Evolutionary conservation across 495 filamentous ascomycete genomes (phyloP), one percentile per base, ranked within the genome.

Genomic region (Mycothermus thermophilus): DNA sequence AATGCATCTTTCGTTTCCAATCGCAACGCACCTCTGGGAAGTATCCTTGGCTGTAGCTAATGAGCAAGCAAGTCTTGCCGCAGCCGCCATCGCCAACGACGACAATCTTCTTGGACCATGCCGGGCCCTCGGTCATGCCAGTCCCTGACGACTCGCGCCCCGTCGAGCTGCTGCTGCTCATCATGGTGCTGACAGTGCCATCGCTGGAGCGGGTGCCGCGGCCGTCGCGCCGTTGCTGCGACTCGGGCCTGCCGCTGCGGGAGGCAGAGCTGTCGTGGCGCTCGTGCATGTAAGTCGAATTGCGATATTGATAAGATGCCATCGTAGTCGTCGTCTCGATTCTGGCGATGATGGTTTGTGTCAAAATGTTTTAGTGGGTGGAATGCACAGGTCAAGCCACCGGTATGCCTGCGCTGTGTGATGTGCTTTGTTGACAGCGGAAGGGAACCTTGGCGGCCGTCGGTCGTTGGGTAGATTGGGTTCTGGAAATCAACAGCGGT

Each of bases 61-160:
- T 97, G 62, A 97, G 63, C 39, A 97, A 62, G 67, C 92, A 97
- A 5, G 90, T 97, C 78, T 97, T 97, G 46, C 90, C 90, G 59
- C 90, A 97, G 36, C 90, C 90, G 40, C 90, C 90, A 59, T 97
- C 90, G 34, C 90, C 90, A 15, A 97, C 90, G 13, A 97, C 90
- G 14, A 97, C 90, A 46, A 97, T 85, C 67, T 97, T 97, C 67
- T 97, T 97, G 40, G 86, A 94, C 59, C 85, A 97, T 32, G 82
- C 75, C 1, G 87, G 86, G 3, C 81, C 81, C 73, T 86, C 64
- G 13, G 86, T 95, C 57, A 90, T 74, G 58, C 81, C 77, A 21
- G 86, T 94, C 12, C 72, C 77, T 33, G 79, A 71, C 5, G 83
- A 88, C 53, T 81, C 74, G 46, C 76, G 62, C 32, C 71, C 71